Percentiles rank a stretch among this genome's conserved stretches.
phyloP scores from a whole-genome alignment of 352 stramenopile genomes.

The Pythium diclinum region DNA sequence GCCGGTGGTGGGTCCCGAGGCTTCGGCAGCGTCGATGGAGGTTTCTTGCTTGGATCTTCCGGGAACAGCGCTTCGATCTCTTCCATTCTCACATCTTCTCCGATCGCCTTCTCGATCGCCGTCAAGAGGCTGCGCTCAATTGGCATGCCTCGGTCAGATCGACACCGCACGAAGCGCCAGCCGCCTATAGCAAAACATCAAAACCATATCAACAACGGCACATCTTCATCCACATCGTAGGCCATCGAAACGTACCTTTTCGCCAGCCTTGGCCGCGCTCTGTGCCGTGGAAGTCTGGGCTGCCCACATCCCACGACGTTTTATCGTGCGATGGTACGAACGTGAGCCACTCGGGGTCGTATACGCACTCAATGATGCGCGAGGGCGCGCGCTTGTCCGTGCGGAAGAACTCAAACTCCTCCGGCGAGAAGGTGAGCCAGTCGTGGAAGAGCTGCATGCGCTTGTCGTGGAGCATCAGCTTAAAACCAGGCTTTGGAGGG shows the following conservation, averaged over 20 bases:
- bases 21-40: slow-evolving; percentile 24
- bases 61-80: slow-evolving; percentile 80
- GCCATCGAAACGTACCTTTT: slow-evolving; percentile 49
- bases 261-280: slow-evolving; percentile 71
- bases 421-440: slow-evolving; percentile 80
- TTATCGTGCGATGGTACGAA: slow-evolving; percentile 86
- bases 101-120: slow-evolving; percentile 69
- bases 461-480: slow-evolving; percentile 83
- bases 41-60: slow-evolving; percentile 62
- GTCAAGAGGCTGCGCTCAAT: slow-evolving; percentile 55
- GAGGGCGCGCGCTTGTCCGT: slow-evolving; percentile 82
- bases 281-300: slow-evolving; percentile 57
- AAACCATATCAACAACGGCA: background rate
- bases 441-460: slow-evolving; percentile 83
- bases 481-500: slow-evolving; percentile 78
- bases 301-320: slow-evolving; percentile 68
- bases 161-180: slow-evolving; percentile 71
- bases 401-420: slow-evolving; percentile 77
- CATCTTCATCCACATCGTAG: background rate
- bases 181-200: slow-evolving; percentile 41
- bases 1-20: slow-evolving; percentile 15
- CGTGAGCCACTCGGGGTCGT: slow-evolving; percentile 76
- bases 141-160: slow-evolving; percentile 61
- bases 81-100: slow-evolving; percentile 74
- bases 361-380: slow-evolving; percentile 80